phyloP scores from a whole-genome alignment of 1,284 basidiomycete species.

The Malassezia arunalokei region DNA sequence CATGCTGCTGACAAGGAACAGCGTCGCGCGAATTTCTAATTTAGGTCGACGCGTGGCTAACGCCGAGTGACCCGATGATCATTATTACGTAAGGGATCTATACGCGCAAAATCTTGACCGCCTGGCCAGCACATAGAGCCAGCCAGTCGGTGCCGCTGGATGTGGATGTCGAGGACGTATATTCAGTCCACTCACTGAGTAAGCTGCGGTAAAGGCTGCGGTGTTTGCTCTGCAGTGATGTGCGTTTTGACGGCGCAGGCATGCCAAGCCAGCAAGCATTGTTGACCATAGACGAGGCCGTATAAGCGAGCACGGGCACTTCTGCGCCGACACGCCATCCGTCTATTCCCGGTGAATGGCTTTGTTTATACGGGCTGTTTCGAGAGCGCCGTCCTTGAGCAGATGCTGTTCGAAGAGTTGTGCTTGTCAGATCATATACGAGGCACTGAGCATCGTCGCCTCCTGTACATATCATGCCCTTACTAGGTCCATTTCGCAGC shows the following conservation, averaged over 20 bases:
- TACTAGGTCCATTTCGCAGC: conserved; percentile 29
- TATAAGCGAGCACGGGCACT: conserved; percentile 39
- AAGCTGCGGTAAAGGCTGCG: conserved; percentile 25
- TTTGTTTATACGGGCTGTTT: conserved; percentile 18
- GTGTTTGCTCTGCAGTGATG: conserved; percentile 18
- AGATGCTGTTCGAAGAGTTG: conserved; percentile 38
- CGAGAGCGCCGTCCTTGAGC: conserved; percentile 41
- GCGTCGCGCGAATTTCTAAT: neutral
- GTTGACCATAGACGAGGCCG: conserved; percentile 41
- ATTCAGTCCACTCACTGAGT: conserved; percentile 44
- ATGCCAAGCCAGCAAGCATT: conserved; percentile 42
- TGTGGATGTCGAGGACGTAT: conserved; percentile 13
- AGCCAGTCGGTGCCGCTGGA: conserved; percentile 17
- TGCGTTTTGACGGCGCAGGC: conserved; percentile 16
- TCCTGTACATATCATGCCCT: conserved; percentile 45
- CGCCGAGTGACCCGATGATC: neutral
- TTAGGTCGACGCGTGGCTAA: neutral
- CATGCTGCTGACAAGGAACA: conserved; percentile 23
- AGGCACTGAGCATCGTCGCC: conserved; percentile 43
- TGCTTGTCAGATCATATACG: conserved; percentile 41
- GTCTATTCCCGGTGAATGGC: conserved; percentile 20
- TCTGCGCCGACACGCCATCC: conserved; percentile 35
- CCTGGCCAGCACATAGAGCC: conserved; percentile 17
- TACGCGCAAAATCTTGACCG: conserved; percentile 21
- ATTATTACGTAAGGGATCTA: conserved; percentile 1